phyloP scores from a whole-genome alignment of 805 yeast genomes.

The Cyberlindnera galapagoensis region DNA sequence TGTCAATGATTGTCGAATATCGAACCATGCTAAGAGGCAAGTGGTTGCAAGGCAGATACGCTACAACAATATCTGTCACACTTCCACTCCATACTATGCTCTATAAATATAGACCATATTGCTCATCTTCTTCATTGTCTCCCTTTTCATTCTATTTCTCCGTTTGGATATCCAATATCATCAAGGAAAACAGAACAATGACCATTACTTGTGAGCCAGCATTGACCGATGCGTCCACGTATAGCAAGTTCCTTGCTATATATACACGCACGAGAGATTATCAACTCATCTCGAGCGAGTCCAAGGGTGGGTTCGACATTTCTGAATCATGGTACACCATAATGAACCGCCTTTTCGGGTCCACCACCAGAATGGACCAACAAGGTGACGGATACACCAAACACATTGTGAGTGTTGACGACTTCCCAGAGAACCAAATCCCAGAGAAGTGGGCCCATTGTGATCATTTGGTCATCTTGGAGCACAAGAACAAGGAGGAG shows the following conservation, averaged over 20 bases:
- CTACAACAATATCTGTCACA: too few species aligned
- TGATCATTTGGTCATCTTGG: slow-evolving; percentile 27
- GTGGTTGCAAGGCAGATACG: too few species aligned
- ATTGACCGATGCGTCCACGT: slow-evolving; percentile 31
- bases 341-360: not conserved
- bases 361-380: not conserved
- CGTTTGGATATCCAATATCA: too few species aligned
- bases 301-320: slow-evolving; percentile 28
- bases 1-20: too few species aligned
- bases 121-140: too few species aligned
- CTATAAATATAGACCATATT: too few species aligned
- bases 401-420: slow-evolving; percentile 3
- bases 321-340: slow-evolving; percentile 24
- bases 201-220: too few species aligned
- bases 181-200: too few species aligned
- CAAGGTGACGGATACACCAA: slow-evolving; percentile 1
- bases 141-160: too few species aligned
- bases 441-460: slow-evolving; percentile 12
- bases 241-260: slow-evolving; percentile 31
- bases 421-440: slow-evolving; percentile 4
- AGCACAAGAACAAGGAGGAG: slow-evolving; percentile 25
- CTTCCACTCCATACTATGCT: too few species aligned
- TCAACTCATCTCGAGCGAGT: slow-evolving; percentile 23
- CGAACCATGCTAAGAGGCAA: too few species aligned
- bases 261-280: slow-evolving; percentile 26